Percentiles rank a stretch among this genome's conserved stretches.
phyloP scores from a whole-genome alignment of 2,329 filamentous ascomycete species.

The Calonectria pauciramosa region DNA sequence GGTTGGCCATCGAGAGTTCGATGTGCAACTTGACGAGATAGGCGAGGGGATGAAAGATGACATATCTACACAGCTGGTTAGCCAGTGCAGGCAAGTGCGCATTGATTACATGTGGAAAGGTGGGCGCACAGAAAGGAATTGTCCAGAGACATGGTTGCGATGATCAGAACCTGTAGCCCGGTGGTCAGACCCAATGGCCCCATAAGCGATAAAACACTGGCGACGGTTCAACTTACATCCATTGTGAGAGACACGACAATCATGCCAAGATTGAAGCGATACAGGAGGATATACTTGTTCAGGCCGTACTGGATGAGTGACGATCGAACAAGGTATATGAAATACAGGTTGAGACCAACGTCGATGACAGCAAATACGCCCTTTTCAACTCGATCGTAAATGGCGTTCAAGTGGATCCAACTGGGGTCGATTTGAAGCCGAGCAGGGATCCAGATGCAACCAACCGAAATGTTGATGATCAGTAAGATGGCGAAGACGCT shows the following conservation, averaged over 20 bases:
- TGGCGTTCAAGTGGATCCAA: constrained; percentile 58
- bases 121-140: constrained; percentile 41
- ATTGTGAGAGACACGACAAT: constrained; percentile 47
- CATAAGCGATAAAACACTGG: neutral
- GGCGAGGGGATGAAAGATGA: constrained; percentile 43
- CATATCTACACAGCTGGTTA: constrained; percentile 30
- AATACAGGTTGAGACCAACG: constrained; percentile 61
- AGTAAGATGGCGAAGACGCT: constrained; percentile 56
- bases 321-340: constrained; percentile 58
- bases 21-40: constrained; percentile 47
- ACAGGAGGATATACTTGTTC: constrained; percentile 62
- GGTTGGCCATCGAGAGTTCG: constrained; percentile 44
- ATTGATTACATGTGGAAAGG: neutral
- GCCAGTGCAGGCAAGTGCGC: neutral
- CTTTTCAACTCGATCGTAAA: constrained; percentile 66
- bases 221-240: constrained; percentile 39
- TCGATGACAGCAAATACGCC: constrained; percentile 62
- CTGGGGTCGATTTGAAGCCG: constrained; percentile 55
- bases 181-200: neutral
- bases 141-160: constrained; percentile 41
- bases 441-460: constrained; percentile 65
- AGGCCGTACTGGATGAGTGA: constrained; percentile 62
- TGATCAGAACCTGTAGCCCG: constrained; percentile 38
- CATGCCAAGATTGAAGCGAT: constrained; percentile 52
- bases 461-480: constrained; percentile 63